Evolutionary conservation across 441 rosid species (phyloP).

Genomic region (Mallotus japonicus): DNA sequence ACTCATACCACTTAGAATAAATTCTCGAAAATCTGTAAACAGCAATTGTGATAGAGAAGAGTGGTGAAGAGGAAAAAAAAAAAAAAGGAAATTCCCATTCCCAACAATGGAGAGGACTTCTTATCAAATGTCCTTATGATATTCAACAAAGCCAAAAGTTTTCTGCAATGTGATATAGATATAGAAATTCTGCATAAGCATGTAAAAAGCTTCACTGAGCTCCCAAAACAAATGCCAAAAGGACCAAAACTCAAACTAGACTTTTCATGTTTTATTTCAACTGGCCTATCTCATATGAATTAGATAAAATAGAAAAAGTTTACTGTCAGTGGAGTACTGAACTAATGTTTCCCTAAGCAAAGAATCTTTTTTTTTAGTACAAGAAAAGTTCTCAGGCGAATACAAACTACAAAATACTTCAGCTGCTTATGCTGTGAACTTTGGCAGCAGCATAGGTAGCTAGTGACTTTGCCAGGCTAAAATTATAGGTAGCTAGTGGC

Average conservation of each 20-base stretch:
- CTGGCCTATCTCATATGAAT: neutral
- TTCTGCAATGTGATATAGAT: neutral
- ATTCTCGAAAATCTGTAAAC: too few species aligned
- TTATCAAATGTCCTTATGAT: neutral
- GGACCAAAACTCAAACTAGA: neutral
- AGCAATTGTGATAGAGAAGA: too few species aligned
- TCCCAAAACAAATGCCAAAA: neutral
- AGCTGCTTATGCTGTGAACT: neutral
- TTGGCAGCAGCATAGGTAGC: too few species aligned
- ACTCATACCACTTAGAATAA: too few species aligned
- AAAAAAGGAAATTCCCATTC: neutral
- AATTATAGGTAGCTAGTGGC: neutral
- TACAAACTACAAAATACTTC: neutral
- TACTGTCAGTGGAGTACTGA: neutral
- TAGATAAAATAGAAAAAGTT: neutral
- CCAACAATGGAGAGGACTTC: neutral
- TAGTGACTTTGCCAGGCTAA: too few species aligned
- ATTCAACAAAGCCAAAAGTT: neutral
- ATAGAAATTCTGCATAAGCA: neutral
- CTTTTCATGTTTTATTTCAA: neutral
- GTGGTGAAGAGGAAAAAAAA: too few species aligned
- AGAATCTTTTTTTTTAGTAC: neutral
- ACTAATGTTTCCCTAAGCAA: neutral
- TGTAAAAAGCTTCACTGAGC: constrained; percentile 1
- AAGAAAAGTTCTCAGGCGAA: neutral